Base-by-base conservation (phyloP, 345 rosid species). In the Populus euphratica region DNA sequence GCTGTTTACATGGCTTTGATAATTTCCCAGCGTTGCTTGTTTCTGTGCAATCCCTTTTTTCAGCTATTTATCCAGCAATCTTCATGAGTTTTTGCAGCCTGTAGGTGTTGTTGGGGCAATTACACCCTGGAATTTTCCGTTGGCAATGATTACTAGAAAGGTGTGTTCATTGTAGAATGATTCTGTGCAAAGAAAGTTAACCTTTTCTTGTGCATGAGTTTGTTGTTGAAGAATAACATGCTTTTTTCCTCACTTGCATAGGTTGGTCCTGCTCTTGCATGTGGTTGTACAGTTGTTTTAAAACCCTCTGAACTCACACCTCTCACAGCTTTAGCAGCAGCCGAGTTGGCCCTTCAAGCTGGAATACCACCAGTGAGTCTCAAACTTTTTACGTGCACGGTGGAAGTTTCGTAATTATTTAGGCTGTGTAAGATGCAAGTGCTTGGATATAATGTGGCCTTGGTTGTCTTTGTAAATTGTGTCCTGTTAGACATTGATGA, bases 211-310 rank as follows among this genome's bases (percentile, higher is more conserved):
- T 68, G 49, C 59, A 79, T 47, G 73, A 5, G 23, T 65, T 74
- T 61, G 39, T 36, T 38, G 33, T 70, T 72, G 41, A 72, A 43
- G 50, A 77, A 39, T 86, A 73, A 75, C 20, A 73, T 82, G 43
- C 47, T 72, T 80, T 77, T 69, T 79, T 77, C 73, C 76, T 80
- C 31, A 69, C 54, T 66, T 68, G 49, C 79, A 68, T 83, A 96
- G 98, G 94, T 93, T 85, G 98, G 99, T 69, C 99, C 99, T 69
- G 99, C 99, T 78, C 94, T 96, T 83, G 98, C 99, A 52, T 89
- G 93, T 89, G 99, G 99, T 50, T 96, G 99, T 87, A 93, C 99
- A 68, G 95, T 92, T 76, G 95, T 96, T 78, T 78, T 96, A 81
- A 96, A 96, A 85, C 97, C 99, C 74, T 96, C 98, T 61, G 98